A percentile compares a stretch with the other conserved stretches of the same genome.
Conservation (phyloP, 495 filamentous ascomycete genomes). For the Aspergillus ostianus region DNA sequence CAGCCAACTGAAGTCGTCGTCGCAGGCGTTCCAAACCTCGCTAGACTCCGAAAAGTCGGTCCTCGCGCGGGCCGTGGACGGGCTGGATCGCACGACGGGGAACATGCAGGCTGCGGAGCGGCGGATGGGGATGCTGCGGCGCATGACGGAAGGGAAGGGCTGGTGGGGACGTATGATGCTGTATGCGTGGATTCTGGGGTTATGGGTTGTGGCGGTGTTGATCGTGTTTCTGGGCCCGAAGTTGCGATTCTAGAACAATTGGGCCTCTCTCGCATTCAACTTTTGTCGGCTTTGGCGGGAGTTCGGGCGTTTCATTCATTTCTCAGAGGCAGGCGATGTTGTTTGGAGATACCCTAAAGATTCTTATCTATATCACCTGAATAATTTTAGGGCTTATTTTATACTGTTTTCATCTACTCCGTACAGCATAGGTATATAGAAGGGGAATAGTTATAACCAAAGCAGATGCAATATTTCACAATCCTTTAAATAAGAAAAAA, state of each 20-base stretch:
- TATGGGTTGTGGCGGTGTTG: slow-evolving; percentile 71
- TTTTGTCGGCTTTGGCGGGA: background rate
- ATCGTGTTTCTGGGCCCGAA: slow-evolving; percentile 82
- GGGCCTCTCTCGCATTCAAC: background rate
- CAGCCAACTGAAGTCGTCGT: slow-evolving; percentile 70
- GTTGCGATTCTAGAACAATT: slow-evolving; percentile 64
- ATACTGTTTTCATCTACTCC: background rate
- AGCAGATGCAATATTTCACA: slow-evolving; percentile 21
- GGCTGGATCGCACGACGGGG: slow-evolving; percentile 69
- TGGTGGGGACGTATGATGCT: slow-evolving; percentile 84
- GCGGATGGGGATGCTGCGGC: slow-evolving; percentile 69
- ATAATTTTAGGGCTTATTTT: background rate
- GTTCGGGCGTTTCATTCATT: background rate
- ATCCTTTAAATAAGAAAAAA: slow-evolving; percentile 22
- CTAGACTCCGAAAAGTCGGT: slow-evolving; percentile 72
- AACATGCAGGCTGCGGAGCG: slow-evolving; percentile 72
- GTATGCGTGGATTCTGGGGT: slow-evolving; percentile 76
- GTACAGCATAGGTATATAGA: background rate
- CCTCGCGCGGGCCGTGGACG: slow-evolving; percentile 65
- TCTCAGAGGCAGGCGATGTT: background rate
- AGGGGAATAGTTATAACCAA: slow-evolving; percentile 6
- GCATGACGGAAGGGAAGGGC: slow-evolving; percentile 80
- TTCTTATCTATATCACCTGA: background rate
- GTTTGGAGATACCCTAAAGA: background rate
- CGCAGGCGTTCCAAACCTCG: slow-evolving; percentile 63